Base-by-base conservation (phyloP, 768 basidiomycete species). In the Cyclocybe aegerita region DNA sequence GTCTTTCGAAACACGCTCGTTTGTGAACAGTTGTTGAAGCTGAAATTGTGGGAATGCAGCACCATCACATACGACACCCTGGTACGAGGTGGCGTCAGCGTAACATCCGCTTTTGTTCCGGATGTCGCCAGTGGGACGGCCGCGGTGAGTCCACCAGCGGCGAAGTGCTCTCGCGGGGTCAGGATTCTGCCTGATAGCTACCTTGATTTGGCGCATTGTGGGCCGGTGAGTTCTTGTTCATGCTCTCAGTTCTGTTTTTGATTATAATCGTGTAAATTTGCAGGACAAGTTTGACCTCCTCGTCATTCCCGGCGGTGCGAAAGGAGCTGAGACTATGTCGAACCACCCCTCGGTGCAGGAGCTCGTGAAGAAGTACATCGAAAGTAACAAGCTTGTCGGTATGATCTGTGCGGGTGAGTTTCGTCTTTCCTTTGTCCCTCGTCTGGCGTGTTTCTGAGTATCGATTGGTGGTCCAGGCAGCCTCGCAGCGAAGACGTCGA, bases 41-140 rank as follows among this genome's bases (percentile, higher is more conserved):
- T 44, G 16, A 48, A n/a, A 23, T 5, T 23, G 3, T 35, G 42
- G 39, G 8, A 14, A 35, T 55, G 14, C 61, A 92, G 89, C 59
- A 89, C 88, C 7, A 85, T 92, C 68, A 77, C 82, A 8, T 93
- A 88, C 62, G 90, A 92, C 60, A 89, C 85, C 5, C 82, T 93
- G 41, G 85, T 90, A 17, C 84, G 90, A 32, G 90, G 82, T 2
- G 88, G 90, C 9, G 69, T 91, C 14, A 57, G 66, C 10, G 81
- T 80, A 49, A 78, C 78, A 4, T 92, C 90, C 31, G 89, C 85
- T 0, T 85, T 81, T 70, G 71, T 80, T 41, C 69, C 71, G n/a
- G 73, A 74, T 16, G 48, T 65, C 7, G 52, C 62, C 6, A 59
- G 63, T 3, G 44, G 65, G 1, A 46, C 40, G 44, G 60, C 32